Evolutionary conservation across 2,329 filamentous ascomycete species (phyloP).

Genomic region (Neofusicoccum sp.): DNA sequence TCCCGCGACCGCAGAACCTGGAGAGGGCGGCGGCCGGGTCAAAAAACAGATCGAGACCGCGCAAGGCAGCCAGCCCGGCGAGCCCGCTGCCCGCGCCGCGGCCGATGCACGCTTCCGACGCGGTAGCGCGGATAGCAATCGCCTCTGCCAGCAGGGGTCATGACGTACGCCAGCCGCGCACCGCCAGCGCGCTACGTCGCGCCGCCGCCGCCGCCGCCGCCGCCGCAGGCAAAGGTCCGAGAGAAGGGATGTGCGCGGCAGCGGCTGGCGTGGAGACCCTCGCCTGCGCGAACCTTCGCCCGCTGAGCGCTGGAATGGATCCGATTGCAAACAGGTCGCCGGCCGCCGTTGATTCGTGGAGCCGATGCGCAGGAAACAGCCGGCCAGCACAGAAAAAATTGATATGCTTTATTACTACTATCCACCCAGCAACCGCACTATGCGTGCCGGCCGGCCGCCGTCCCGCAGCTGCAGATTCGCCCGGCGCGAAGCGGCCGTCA

Average conservation of each 20-base stretch:
- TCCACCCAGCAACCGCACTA: not conserved
- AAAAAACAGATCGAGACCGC: slow-evolving; percentile 11
- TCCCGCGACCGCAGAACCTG: not conserved
- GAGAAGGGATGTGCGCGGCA: slow-evolving; percentile 9
- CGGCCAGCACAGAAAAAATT: not conserved
- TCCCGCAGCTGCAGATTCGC: slow-evolving; percentile 15
- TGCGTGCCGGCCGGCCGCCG: slow-evolving; percentile 11
- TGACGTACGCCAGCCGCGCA: not conserved
- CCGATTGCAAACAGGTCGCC: slow-evolving; percentile 6
- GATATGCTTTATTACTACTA: not conserved
- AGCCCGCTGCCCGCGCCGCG: slow-evolving; percentile 13
- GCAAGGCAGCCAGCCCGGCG: not conserved
- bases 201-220: not conserved
- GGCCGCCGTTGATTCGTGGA: slow-evolving; percentile 8
- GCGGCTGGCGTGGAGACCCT: slow-evolving; percentile 10
- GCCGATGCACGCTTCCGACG: slow-evolving; percentile 8
- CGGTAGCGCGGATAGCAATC: slow-evolving; percentile 17
- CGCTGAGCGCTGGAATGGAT: slow-evolving; percentile 7
- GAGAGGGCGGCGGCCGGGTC: not conserved
- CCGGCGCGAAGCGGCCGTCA: slow-evolving; percentile 14
- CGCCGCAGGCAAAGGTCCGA: slow-evolving; percentile 3
- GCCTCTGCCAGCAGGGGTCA: slow-evolving; percentile 8
- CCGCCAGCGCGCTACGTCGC: too few relatives aligned
- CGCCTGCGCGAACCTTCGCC: not conserved
- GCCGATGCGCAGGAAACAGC: not conserved